These are phyloP conservation scores for Coemansia sp. DNA, from an alignment of 192 early-diverging fungal genomes.

Conservation along the genomic window DNA sequence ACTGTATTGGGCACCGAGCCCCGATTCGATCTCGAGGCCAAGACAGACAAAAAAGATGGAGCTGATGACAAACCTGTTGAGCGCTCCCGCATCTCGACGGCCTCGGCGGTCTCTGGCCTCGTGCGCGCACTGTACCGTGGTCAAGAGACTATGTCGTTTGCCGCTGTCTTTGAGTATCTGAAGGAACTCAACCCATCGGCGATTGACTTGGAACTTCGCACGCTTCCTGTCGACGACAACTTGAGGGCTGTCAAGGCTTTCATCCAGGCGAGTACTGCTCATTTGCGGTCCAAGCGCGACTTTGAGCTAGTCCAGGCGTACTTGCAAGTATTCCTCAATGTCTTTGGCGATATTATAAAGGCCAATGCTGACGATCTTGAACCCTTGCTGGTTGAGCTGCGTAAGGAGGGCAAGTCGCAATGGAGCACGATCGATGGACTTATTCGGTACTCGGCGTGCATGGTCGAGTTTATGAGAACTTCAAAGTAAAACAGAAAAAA, in stretches of 20 bases:
- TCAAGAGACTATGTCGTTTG: constrained; percentile 34
- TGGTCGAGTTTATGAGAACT: constrained; percentile 51
- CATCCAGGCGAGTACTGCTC: constrained; percentile 63
- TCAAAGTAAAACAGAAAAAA: constrained; percentile 17
- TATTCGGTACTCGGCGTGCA: constrained; percentile 52
- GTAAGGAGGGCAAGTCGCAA: constrained; percentile 27
- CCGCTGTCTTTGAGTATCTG: constrained; percentile 67
- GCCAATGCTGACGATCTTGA: constrained; percentile 60
- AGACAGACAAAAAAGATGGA: constrained; percentile 36
- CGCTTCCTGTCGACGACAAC: constrained; percentile 69
- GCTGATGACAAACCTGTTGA: constrained; percentile 54
- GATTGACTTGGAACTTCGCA: constrained; percentile 83
- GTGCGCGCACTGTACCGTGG: constrained; percentile 54
- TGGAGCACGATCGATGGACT: constrained; percentile 47
- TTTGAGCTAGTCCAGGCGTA: constrained; percentile 88
- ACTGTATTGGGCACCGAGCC: constrained; percentile 72
- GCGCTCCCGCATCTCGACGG: constrained; percentile 53
- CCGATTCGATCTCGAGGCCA: constrained; percentile 60
- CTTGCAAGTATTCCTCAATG: constrained; percentile 74
- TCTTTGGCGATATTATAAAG: constrained; percentile 78
- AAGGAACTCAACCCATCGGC: constrained; percentile 80
- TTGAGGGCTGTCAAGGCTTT: constrained; percentile 66
- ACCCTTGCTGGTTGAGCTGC: constrained; percentile 49
- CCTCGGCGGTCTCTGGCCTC: constrained; percentile 64
- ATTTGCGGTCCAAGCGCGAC: constrained; percentile 67